Evolutionary conservation across 148 eudicot species (phyloP).

Genomic region (Camellia japonica): DNA sequence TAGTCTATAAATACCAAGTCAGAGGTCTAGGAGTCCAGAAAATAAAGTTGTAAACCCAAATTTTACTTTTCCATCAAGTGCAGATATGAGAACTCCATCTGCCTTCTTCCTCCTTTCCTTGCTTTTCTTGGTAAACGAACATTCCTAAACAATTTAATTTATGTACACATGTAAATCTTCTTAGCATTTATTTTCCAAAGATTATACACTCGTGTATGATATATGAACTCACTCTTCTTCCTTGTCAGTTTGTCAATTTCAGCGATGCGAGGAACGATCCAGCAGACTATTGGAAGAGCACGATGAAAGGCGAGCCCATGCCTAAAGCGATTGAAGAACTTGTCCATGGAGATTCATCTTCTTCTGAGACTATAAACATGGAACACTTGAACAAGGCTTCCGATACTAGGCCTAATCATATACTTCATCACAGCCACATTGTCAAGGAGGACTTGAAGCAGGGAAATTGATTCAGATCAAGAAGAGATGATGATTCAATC

Average conservation of each 20-base stretch:
- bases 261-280: constrained; percentile 41
- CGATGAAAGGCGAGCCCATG: constrained; percentile 50
- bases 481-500: too few species aligned
- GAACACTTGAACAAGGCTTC: constrained; percentile 29
- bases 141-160: not conserved
- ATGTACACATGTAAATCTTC: not conserved
- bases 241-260: constrained; percentile 24
- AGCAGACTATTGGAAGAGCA: constrained; percentile 43
- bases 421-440: constrained; percentile 35
- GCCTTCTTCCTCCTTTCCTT: constrained; percentile 18
- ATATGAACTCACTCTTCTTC: not conserved
- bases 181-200: not conserved
- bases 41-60: not conserved
- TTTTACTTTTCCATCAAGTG: not conserved
- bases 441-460: too few species aligned
- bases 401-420: constrained; percentile 23
- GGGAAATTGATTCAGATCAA: not conserved
- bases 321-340: constrained; percentile 41
- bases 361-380: not conserved
- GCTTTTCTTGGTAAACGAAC: constrained; percentile 19
- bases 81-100: constrained; percentile 22
- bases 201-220: too few species aligned
- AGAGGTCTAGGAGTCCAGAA: not conserved
- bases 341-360: constrained; percentile 5
- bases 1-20: constrained; percentile 17